Evolutionary conservation across 2,329 filamentous ascomycete species (phyloP).

Genomic region (Talaromyces atroroseus): DNA sequence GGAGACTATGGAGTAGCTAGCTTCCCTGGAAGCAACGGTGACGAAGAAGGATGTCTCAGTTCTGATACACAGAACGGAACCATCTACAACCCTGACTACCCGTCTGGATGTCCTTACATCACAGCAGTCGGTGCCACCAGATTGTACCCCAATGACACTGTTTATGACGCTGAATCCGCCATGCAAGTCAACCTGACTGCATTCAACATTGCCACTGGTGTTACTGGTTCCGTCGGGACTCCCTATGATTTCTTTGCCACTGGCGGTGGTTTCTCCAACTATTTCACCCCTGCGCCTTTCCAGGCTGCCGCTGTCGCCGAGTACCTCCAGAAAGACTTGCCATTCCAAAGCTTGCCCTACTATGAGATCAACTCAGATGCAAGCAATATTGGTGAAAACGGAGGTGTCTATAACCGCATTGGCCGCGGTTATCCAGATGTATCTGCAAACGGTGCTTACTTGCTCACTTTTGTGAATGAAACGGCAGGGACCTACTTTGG

Average conservation of each 20-base stretch:
- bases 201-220: slow-evolving; percentile 20
- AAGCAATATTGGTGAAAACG: slow-evolving; percentile 6
- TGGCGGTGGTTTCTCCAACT: slow-evolving; percentile 45
- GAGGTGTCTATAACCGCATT: slow-evolving; percentile 10
- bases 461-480: slow-evolving; percentile 8
- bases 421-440: slow-evolving; percentile 13
- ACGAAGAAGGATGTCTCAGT: slow-evolving; percentile 21
- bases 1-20: slow-evolving; percentile 26
- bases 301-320: slow-evolving; percentile 35
- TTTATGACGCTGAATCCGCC: slow-evolving; percentile 8
- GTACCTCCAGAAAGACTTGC: slow-evolving; percentile 25
- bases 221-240: slow-evolving; percentile 19
- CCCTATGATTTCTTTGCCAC: slow-evolving; percentile 25
- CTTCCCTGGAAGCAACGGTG: slow-evolving; percentile 33
- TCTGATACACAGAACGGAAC: slow-evolving; percentile 18
- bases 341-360: slow-evolving; percentile 7
- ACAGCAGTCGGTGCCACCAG: slow-evolving; percentile 40
- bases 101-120: slow-evolving; percentile 49
- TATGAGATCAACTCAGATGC: slow-evolving; percentile 4
- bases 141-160: slow-evolving; percentile 3
- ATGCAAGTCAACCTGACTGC: slow-evolving; percentile 12
- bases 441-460: slow-evolving; percentile 8
- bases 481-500: slow-evolving; percentile 7
- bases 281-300: slow-evolving; percentile 41
- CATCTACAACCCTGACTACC: slow-evolving; percentile 47